phyloP scores from a whole-genome alignment of 164 flowering plant species.

The Litsea cubeba region DNA sequence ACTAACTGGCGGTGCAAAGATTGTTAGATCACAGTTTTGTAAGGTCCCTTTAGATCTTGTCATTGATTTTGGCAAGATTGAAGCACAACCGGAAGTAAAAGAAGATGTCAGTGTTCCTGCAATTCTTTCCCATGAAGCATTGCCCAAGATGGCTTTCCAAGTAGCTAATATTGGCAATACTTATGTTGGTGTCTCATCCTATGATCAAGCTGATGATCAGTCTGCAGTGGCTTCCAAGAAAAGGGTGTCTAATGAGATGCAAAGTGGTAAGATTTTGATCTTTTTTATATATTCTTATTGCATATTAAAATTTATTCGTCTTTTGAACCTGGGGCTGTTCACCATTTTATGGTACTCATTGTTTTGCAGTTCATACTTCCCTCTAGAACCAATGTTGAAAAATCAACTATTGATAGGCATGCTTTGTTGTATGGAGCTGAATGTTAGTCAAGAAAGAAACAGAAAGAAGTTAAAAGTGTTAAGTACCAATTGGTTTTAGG shows the following conservation, averaged over 20 bases:
- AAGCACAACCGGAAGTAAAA: background rate
- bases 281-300: background rate
- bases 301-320: background rate
- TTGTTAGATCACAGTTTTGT: constrained; percentile 13
- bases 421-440: background rate
- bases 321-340: background rate
- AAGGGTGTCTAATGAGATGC: background rate
- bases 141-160: constrained; percentile 12
- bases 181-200: constrained; percentile 1
- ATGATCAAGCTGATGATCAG: background rate
- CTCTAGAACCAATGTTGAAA: background rate
- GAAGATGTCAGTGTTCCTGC: constrained; percentile 6
- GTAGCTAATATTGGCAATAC: constrained; percentile 3
- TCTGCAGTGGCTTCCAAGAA: background rate
- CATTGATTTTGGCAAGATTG: constrained; percentile 9
- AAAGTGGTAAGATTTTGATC: constrained; percentile 2
- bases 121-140: constrained; percentile 14
- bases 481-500: no score
- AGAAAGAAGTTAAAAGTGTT: no score
- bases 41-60: constrained; percentile 17
- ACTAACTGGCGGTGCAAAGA: constrained; percentile 10
- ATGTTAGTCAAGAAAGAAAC: no score
- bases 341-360: background rate
- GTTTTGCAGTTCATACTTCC: background rate
- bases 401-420: background rate